Evolutionary conservation across 1,139 yeast genomes (phyloP).

Genomic region (Citeromyces hawaiiensis): DNA sequence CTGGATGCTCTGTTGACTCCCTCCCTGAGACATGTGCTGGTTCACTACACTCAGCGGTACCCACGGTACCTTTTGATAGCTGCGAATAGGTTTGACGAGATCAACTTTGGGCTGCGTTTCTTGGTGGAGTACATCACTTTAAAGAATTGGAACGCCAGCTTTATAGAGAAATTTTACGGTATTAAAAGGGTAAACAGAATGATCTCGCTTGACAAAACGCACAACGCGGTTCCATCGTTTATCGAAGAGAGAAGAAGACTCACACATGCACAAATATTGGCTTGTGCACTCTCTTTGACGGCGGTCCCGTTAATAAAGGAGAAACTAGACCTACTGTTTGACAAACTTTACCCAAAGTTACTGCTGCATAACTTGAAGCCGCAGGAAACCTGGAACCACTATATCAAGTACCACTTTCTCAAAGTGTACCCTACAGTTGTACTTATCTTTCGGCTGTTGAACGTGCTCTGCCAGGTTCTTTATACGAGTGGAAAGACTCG

Average conservation of each 20-base stretch:
- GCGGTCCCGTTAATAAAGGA: slow-evolving; percentile 59
- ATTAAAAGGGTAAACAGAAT: slow-evolving; percentile 48
- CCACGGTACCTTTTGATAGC: slow-evolving; percentile 56
- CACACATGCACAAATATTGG: slow-evolving; percentile 37
- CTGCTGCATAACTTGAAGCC: slow-evolving; percentile 34
- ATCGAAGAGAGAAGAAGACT: slow-evolving; percentile 41
- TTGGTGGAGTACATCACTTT: slow-evolving; percentile 66
- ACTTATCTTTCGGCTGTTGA: slow-evolving; percentile 30
- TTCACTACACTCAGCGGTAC: slow-evolving; percentile 68
- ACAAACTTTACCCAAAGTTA: slow-evolving; percentile 45
- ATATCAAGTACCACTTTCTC: slow-evolving; percentile 23
- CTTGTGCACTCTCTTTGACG: slow-evolving; percentile 49
- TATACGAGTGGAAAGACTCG: slow-evolving; percentile 59
- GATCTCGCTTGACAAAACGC: slow-evolving; percentile 17
- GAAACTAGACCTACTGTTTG: slow-evolving; percentile 56
- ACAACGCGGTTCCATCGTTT: slow-evolving; percentile 11
- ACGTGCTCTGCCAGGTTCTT: slow-evolving; percentile 47
- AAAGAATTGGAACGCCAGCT: slow-evolving; percentile 68
- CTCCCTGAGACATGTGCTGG: slow-evolving; percentile 66
- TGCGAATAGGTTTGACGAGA: slow-evolving; percentile 66
- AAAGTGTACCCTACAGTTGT: slow-evolving; percentile 49
- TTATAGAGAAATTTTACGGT: slow-evolving; percentile 89
- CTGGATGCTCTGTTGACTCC: slow-evolving; percentile 71
- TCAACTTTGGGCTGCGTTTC: slow-evolving; percentile 49
- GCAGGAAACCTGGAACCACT: slow-evolving; percentile 15